phyloP scores from a whole-genome alignment of 352 stramenopile species.

The Phytophthora sansomeana region DNA sequence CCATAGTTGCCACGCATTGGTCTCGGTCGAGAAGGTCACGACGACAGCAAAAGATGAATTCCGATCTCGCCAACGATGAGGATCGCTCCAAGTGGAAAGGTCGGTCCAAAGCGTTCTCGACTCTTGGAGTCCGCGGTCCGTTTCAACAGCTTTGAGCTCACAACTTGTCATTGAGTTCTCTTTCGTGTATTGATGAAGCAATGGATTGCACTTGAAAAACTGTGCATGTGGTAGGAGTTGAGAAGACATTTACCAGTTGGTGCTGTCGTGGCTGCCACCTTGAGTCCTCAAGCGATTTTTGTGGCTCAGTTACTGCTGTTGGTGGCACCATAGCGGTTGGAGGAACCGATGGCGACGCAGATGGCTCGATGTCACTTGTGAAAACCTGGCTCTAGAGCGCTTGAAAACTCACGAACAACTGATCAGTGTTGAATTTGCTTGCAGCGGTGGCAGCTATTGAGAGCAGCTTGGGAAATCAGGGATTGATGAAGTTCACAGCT shows the following conservation, averaged over 20 bases:
- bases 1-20: constrained; percentile 36
- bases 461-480: background rate
- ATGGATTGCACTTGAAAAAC: background rate
- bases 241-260: constrained; percentile 7
- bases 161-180: background rate
- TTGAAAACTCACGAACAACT: background rate
- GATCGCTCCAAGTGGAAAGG: constrained; percentile 13
- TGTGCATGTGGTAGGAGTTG: background rate
- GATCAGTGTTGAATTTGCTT: constrained; percentile 8
- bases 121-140: constrained; percentile 19
- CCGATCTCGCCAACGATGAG: background rate
- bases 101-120: constrained; percentile 11
- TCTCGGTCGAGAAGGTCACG: background rate
- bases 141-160: constrained; percentile 13
- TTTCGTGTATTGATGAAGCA: background rate
- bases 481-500: background rate
- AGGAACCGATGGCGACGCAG: constrained; percentile 8
- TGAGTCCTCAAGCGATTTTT: background rate
- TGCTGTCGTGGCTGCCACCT: constrained; percentile 3
- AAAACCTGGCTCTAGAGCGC: constrained; percentile 9
- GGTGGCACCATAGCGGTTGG: background rate
- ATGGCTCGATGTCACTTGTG: constrained; percentile 7
- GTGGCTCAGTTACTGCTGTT: background rate
- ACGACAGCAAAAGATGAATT: background rate
- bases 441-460: background rate